Evolutionary conservation across 768 basidiomycete genomes (phyloP).

Genomic region (Boletus coccyginus): DNA sequence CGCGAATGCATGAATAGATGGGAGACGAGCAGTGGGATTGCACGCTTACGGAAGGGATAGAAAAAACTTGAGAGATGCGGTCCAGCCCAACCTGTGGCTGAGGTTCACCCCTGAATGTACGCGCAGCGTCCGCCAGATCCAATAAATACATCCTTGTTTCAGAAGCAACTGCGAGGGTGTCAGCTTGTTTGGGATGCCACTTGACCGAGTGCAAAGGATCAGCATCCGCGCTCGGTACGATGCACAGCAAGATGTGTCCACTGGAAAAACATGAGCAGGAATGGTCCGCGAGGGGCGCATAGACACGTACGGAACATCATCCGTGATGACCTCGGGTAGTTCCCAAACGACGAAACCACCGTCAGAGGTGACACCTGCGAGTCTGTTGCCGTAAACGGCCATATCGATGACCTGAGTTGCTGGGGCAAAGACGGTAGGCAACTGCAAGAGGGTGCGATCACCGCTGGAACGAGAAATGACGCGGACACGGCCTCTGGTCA

Average conservation of each 20-base stretch:
- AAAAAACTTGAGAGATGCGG: conserved; percentile 66
- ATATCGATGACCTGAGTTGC: conserved; percentile 75
- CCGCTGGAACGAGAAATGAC: conserved; percentile 88
- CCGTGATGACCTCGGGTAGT: conserved; percentile 76
- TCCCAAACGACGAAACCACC: conserved; percentile 92
- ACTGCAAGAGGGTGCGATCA: conserved; percentile 80
- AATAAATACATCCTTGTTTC: conserved; percentile 73
- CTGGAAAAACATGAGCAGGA: conserved; percentile 35
- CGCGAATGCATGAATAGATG: neutral
- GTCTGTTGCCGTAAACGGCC: conserved; percentile 79
- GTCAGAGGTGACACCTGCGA: conserved; percentile 84
- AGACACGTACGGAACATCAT: conserved; percentile 75
- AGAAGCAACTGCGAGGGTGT: conserved; percentile 81
- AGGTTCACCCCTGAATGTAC: conserved; percentile 60
- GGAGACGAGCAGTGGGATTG: neutral
- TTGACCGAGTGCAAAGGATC: conserved; percentile 79
- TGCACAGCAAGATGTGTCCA: conserved; percentile 65
- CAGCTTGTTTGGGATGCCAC: conserved; percentile 83
- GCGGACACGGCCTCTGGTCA: conserved; percentile 88
- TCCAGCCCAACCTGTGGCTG: conserved; percentile 66
- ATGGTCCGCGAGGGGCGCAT: neutral
- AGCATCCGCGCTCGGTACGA: conserved; percentile 53
- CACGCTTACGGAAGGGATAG: conserved; percentile 61
- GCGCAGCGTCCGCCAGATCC: conserved; percentile 63
- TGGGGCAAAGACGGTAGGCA: conserved; percentile 59